Evolutionary conservation across 345 rosid genomes (phyloP).

Genomic region (Pugionium dolabratum): DNA sequence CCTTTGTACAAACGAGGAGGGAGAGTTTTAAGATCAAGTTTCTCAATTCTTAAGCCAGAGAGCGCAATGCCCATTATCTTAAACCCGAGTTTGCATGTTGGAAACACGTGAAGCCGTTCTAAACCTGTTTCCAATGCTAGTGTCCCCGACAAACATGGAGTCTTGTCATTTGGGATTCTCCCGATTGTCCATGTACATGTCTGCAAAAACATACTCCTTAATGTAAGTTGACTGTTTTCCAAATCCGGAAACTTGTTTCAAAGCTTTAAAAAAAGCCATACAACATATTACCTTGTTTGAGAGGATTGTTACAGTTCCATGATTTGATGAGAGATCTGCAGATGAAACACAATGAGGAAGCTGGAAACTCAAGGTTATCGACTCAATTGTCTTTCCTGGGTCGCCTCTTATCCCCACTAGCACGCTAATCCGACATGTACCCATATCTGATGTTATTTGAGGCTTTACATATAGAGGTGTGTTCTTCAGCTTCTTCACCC

Average conservation of each 20-base stretch:
- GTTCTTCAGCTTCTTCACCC: slow-evolving; percentile 85
- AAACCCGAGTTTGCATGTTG: slow-evolving; percentile 70
- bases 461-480: slow-evolving; percentile 87
- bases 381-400: slow-evolving; percentile 81
- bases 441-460: slow-evolving; percentile 77
- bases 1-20: slow-evolving; percentile 86
- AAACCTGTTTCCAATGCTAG: slow-evolving; percentile 60
- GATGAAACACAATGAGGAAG: slow-evolving; percentile 74
- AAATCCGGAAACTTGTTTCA: not conserved
- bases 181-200: slow-evolving; percentile 85
- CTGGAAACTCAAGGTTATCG: slow-evolving; percentile 71
- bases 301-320: slow-evolving; percentile 75
- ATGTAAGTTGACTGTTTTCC: not conserved
- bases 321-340: slow-evolving; percentile 86
- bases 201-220: slow-evolving; percentile 43
- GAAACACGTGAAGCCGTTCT: slow-evolving; percentile 76
- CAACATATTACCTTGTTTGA: slow-evolving; percentile 65
- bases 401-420: slow-evolving; percentile 83
- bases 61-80: slow-evolving; percentile 89
- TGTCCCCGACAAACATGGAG: slow-evolving; percentile 80
- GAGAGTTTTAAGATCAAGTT: slow-evolving; percentile 61
- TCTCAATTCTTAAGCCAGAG: slow-evolving; percentile 79
- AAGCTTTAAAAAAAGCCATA: not conserved
- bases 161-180: slow-evolving; percentile 75
- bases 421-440: slow-evolving; percentile 67